Evolutionary conservation across 176 grass and related monocot species (phyloP).

Genomic region (Triticum urartu): DNA sequence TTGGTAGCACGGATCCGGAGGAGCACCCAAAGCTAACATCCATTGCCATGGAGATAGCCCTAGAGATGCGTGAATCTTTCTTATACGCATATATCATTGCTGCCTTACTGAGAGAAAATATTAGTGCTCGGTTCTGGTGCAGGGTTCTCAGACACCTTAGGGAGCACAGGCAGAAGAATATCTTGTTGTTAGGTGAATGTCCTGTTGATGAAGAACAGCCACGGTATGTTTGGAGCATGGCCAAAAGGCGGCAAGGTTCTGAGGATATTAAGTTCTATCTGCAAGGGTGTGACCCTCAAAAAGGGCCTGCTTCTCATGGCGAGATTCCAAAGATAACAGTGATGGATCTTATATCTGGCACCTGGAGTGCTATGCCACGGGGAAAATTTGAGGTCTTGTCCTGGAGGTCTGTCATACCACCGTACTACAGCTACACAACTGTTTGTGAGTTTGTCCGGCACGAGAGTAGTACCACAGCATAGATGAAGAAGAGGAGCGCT

Average conservation of each 20-base stretch:
- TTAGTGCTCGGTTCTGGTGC: not conserved
- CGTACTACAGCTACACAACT: not conserved
- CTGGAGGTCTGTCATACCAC: not conserved
- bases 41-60: slow-evolving; percentile 13
- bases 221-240: not conserved
- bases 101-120: not conserved
- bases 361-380: not conserved
- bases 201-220: not conserved
- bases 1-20: slow-evolving; percentile 16
- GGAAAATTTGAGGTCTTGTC: not conserved
- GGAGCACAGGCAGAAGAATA: not conserved
- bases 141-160: not conserved
- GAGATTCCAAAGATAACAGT: not conserved
- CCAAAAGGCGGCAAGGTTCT: not conserved
- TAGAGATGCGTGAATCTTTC: not conserved
- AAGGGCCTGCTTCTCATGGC: not conserved
- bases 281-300: not conserved
- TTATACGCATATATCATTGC: not conserved
- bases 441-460: not conserved
- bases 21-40: not conserved
- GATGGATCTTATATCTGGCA: not conserved
- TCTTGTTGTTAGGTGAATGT: not conserved
- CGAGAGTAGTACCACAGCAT: not conserved
- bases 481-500: not conserved
- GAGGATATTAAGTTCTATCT: not conserved